Percentiles rank a stretch among this genome's conserved stretches.
Conservation (phyloP, 257 asterid genomes). For the Capsicum pubescens region DNA sequence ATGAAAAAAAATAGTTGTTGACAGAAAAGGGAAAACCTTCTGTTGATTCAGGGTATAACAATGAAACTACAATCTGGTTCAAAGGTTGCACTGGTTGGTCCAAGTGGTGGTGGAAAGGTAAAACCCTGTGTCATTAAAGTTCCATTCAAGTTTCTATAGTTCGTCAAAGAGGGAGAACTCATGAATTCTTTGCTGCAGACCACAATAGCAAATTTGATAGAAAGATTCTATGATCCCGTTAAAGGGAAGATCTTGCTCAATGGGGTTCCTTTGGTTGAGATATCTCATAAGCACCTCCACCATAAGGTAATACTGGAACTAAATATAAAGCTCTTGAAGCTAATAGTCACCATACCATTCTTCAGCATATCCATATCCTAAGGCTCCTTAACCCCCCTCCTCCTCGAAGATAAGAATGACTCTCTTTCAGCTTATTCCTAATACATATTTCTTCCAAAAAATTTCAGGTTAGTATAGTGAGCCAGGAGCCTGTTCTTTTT, state of each 20-base stretch:
- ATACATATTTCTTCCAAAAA: neutral
- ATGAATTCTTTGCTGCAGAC: slow-evolving; percentile 56
- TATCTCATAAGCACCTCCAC: slow-evolving; percentile 73
- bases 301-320: slow-evolving; percentile 58
- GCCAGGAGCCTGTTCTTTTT: slow-evolving; percentile 91
- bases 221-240: slow-evolving; percentile 80
- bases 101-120: slow-evolving; percentile 98
- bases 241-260: slow-evolving; percentile 70
- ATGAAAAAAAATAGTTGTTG: slow-evolving; percentile 15
- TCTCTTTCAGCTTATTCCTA: slow-evolving; percentile 1
- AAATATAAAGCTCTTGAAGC: neutral
- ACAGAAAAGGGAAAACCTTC: neutral
- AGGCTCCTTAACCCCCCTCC: neutral
- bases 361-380: neutral
- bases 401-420: neutral
- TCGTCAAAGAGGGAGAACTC: neutral
- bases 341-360: neutral
- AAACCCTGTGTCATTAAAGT: neutral
- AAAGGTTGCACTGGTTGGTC: slow-evolving; percentile 89
- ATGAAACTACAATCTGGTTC: slow-evolving; percentile 70
- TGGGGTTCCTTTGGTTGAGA: slow-evolving; percentile 78
- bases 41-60: slow-evolving; percentile 65
- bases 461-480: slow-evolving; percentile 78
- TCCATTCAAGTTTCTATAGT: neutral
- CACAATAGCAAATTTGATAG: slow-evolving; percentile 88